Evolutionary conservation across 192 early-diverging fungal genomes (phyloP), one percentile per base, ranked within the genome.

Genomic region (Coemansia sp.): DNA sequence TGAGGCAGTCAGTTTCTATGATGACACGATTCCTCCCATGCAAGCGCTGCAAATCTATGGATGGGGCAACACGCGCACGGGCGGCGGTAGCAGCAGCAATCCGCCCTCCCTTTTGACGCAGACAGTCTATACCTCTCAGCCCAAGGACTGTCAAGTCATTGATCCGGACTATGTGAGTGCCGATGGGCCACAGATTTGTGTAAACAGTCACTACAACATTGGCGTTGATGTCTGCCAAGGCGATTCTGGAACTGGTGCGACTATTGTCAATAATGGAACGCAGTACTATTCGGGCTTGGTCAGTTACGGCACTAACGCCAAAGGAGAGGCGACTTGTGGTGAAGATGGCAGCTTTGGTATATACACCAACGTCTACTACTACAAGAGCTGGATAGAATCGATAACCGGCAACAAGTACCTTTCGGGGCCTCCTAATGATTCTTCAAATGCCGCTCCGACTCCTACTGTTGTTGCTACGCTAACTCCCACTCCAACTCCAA

Each of bases 331-430:
- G 9, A 83, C 80, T 0, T 83, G 80, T 29, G 80, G 80, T 8
- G 80, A 83, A 41, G 56, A 66, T 9, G 75, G 69, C 29, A 77
- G 80, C 65, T 83, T 83, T 77, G 80, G 80, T 44, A 68, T 82
- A 29, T 82, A 82, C 53, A 77, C 75, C 14, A 72, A 64, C 46
- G 41, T 74, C 7, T 71, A 64, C 59, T 66, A 77, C 36, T 76
- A 59, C 17, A 41, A 64, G 48, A 34, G 56, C 3, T 82, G 79
- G 79, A 74, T 82, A 36, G 72, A 64, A 63, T 74, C 75, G 0
- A 11, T 68, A 27, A 66, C 54, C 16, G 69, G 69, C 21, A 67
- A 54, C 39, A 68, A 42, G 14, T 37, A 73, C 40, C 59, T 50
- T 3, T 34, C n/a, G n/a, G 66, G 57, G 1, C 62, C 51, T 21